These are phyloP conservation scores for Lichtheimia ramosa DNA, from an alignment of 371 early-diverging fungal species.

Conservation along the genomic window DNA sequence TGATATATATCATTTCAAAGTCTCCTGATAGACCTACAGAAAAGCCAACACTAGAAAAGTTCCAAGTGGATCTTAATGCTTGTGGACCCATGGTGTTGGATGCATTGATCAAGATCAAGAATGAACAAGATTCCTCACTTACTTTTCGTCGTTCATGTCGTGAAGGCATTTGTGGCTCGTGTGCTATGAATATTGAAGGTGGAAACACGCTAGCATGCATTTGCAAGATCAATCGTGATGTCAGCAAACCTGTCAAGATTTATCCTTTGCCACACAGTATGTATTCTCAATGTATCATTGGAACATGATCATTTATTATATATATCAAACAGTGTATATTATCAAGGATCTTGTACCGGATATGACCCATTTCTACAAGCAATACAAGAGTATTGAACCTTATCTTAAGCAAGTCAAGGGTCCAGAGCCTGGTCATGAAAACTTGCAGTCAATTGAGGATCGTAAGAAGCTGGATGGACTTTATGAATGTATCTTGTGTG, in stretches of 20 bases:
- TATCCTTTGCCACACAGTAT: conserved; percentile 96
- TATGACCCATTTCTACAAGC: conserved; percentile 94
- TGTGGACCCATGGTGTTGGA: conserved; percentile 97
- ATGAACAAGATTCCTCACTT: conserved; percentile 92
- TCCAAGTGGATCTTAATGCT: conserved; percentile 83
- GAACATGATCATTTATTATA: not conserved
- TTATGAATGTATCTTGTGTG: conserved; percentile 97
- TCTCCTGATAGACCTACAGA: conserved; percentile 88
- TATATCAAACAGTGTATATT: conserved; percentile 62
- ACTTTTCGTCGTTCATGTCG: conserved; percentile 86
- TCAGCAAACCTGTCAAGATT: conserved; percentile 71
- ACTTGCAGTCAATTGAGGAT: conserved; percentile 89
- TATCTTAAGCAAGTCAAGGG: conserved; percentile 86
- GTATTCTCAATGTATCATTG: no score
- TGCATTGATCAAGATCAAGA: conserved; percentile 94
- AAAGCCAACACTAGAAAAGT: conserved; percentile 87
- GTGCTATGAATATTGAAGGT: conserved; percentile 97
- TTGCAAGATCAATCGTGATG: conserved; percentile 77
- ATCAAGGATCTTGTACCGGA: conserved; percentile 90
- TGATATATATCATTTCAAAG: conserved; percentile 28
- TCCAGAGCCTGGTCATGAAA: conserved; percentile 74
- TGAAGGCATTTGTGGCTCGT: conserved; percentile 91
- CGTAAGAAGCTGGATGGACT: conserved; percentile 96
- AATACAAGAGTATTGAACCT: conserved; percentile 95
- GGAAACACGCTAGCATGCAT: conserved; percentile 94